These are phyloP conservation scores for Rosa lucieae DNA, from an alignment of 306 rosid genomes.

Conservation along the genomic window DNA sequence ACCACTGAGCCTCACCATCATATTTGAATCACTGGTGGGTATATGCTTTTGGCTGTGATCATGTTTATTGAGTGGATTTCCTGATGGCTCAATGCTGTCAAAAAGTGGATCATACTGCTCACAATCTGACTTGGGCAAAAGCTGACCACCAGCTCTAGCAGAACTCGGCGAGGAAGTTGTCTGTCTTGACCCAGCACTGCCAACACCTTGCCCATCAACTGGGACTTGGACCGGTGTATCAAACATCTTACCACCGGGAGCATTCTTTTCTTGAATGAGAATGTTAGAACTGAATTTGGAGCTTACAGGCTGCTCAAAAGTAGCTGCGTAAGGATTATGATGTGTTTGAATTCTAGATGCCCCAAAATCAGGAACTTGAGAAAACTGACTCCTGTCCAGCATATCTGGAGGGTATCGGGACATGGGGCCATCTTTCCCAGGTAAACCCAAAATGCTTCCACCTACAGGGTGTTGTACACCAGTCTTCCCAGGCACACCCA, in stretches of 20 bases:
- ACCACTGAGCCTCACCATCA: conserved; percentile 49
- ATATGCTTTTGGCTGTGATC: conserved; percentile 54
- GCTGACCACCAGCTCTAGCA: conserved; percentile 49
- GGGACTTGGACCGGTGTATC: conserved; percentile 37
- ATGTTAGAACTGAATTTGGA: conserved; percentile 58
- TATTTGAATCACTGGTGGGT: conserved; percentile 53
- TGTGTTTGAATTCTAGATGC: conserved; percentile 61
- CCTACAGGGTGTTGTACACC: conserved; percentile 47
- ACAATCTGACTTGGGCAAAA: conserved; percentile 47
- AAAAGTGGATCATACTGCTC: conserved; percentile 91
- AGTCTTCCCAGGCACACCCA: conserved; percentile 49
- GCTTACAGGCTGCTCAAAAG: conserved; percentile 80
- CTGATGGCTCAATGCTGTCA: conserved; percentile 81
- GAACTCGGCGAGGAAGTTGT: conserved; percentile 56
- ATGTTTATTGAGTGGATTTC: conserved; percentile 43
- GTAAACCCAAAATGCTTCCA: conserved; percentile 48
- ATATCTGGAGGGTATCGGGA: conserved; percentile 55
- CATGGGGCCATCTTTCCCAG: conserved; percentile 42
- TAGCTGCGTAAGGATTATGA: conserved; percentile 83
- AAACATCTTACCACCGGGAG: conserved; percentile 36
- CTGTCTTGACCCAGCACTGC: conserved; percentile 53
- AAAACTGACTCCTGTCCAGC: conserved; percentile 45
- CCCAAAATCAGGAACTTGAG: conserved; percentile 48
- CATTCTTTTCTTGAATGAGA: conserved; percentile 52
- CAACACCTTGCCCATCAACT: conserved; percentile 45